These are phyloP conservation scores for Pleurotus tuber-regium DNA, from an alignment of 768 basidiomycete genomes.

Conservation along the genomic window DNA sequence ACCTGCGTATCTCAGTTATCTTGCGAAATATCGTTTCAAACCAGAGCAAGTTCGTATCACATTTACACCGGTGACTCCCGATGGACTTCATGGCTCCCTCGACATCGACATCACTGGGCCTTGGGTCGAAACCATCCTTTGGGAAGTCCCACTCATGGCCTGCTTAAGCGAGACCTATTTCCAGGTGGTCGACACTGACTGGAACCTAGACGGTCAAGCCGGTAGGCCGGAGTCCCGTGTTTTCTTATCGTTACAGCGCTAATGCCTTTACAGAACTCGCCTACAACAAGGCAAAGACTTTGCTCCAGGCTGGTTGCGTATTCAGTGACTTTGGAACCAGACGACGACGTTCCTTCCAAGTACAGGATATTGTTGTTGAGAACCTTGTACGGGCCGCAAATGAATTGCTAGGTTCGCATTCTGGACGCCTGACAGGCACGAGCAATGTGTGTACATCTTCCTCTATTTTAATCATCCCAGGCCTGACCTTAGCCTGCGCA, in stretches of 20 bases:
- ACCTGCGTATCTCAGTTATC: slow-evolving; percentile 71
- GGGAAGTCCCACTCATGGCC: slow-evolving; percentile 96
- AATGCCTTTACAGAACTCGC: slow-evolving; percentile 53
- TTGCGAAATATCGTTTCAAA: slow-evolving; percentile 66
- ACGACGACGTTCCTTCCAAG: slow-evolving; percentile 66
- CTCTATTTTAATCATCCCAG: slow-evolving; percentile 3
- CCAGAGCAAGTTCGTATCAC: slow-evolving; percentile 67
- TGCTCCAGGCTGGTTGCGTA: slow-evolving; percentile 62
- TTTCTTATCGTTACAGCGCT: neutral
- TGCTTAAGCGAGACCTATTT: slow-evolving; percentile 91
- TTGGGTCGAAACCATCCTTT: slow-evolving; percentile 86
- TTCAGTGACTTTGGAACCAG: slow-evolving; percentile 91
- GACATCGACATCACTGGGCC: slow-evolving; percentile 72
- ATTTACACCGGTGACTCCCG: slow-evolving; percentile 58
- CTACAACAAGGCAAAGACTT: slow-evolving; percentile 61
- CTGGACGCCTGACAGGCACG: slow-evolving; percentile 73
- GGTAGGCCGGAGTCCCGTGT: slow-evolving; percentile 38
- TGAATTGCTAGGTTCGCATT: slow-evolving; percentile 31
- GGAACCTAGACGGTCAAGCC: slow-evolving; percentile 81
- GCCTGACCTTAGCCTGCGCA: slow-evolving; percentile 25
- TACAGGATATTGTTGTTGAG: slow-evolving; percentile 76
- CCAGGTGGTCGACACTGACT: slow-evolving; percentile 67
- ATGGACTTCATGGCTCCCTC: slow-evolving; percentile 54
- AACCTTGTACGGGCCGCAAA: slow-evolving; percentile 65
- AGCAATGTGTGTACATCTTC: slow-evolving; percentile 71